Evolutionary conservation across 1,284 basidiomycete genomes (phyloP), one percentile per base, ranked within the genome.

Genomic region (Heterobasidion occidentale): DNA sequence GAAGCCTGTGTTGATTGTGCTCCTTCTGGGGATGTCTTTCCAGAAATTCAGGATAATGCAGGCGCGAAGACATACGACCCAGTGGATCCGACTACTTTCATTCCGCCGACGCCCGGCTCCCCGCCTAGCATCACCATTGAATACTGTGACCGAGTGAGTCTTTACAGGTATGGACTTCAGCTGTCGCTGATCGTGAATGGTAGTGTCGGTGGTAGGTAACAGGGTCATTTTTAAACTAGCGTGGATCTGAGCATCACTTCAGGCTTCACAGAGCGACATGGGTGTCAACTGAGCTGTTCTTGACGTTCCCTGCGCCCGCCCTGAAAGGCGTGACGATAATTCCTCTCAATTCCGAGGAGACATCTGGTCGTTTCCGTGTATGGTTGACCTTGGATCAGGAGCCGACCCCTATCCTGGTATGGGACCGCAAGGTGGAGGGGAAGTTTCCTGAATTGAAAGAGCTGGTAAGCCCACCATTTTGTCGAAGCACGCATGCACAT

Each of bases 371-470:
- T 33, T 97, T 96, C 69, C 81, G 93, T 33, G 84, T 95, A 15
- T 96, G 93, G 93, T 70, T 95, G 34, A 79, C 79, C 42, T 68
- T 67, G 20, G 72, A 70, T 17, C 68, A 69, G 3, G 68, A 71
- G 12, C 68, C 73, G 8, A 60, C 68, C 35, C 68, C 72, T 27
- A 61, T 67, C 48, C 68, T 90, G 50, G 65, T 89, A 17, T 92
- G 90, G 90, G 90, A 92, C 67, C 74, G 90, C 59, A 90, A 94
- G 68, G 72, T 81, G n/a, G 90, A 94, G 68, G 90, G 90, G 35
- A 88, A 90, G 0, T 97, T 97, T 66, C 94, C 94, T 0, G 94
- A 96, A 70, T 72, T 92, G 59, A 92, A 92, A 70, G 76, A 80
- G n/a, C 73, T 93, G 64, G 90, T 90, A 63, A 66, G 84, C 72